phyloP scores from a whole-genome alignment of 2,329 filamentous ascomycete genomes.

The Trichoderma breve region DNA sequence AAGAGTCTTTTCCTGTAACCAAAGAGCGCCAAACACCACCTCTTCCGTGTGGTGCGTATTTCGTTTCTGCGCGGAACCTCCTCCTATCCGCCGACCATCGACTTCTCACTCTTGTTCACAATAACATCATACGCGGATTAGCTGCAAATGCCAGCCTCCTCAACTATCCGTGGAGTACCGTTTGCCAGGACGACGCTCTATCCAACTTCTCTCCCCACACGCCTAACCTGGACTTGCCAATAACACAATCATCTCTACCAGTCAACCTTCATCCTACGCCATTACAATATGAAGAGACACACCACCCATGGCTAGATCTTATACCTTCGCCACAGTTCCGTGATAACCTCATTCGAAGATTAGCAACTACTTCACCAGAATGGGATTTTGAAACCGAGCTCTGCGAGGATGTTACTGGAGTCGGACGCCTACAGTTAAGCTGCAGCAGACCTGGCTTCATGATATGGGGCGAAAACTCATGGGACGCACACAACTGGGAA shows the following conservation, averaged over 20 bases:
- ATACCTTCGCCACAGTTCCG: background rate
- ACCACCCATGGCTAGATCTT: background rate
- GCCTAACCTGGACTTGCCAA: background rate
- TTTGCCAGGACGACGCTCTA: background rate
- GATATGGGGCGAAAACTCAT: background rate
- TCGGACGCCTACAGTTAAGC: background rate
- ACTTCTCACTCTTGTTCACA: background rate
- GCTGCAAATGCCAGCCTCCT: background rate
- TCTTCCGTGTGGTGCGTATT: background rate
- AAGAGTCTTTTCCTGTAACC: background rate
- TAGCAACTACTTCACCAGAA: background rate
- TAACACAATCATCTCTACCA: background rate
- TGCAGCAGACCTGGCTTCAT: background rate
- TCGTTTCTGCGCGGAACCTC: background rate
- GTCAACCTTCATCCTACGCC: background rate
- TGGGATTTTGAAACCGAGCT: background rate
- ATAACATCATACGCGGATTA: background rate
- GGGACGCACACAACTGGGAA: background rate
- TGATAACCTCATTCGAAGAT: background rate
- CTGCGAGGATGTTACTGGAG: background rate
- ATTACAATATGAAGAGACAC: background rate
- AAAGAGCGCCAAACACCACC: background rate
- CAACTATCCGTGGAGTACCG: background rate
- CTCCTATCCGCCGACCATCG: background rate
- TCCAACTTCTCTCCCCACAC: background rate